phyloP scores from a whole-genome alignment of 352 stramenopile genomes.

The Globisporangium paddicum region DNA sequence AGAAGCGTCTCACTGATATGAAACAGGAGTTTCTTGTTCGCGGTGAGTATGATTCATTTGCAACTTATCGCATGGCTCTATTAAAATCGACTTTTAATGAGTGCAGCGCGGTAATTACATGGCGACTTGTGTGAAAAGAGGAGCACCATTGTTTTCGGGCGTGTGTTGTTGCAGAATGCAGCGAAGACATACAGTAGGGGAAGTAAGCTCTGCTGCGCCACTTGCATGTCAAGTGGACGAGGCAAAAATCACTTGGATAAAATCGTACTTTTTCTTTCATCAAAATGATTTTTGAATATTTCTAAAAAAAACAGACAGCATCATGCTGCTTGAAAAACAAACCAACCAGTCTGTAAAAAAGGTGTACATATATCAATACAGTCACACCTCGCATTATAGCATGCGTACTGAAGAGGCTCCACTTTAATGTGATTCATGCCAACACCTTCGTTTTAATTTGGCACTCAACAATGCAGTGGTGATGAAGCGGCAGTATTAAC shows the following conservation, averaged over 20 bases:
- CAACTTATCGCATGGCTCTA: background rate
- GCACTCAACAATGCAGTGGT: too few species aligned
- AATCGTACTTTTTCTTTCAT: background rate
- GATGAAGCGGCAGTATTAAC: too few species aligned
- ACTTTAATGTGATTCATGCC: too few species aligned
- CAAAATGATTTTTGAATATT: background rate
- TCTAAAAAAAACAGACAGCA: too few species aligned
- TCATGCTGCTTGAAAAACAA: too few species aligned
- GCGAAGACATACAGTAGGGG: conserved; percentile 4
- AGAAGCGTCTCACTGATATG: background rate
- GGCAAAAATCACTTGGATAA: background rate
- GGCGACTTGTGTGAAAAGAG: conserved; percentile 3
- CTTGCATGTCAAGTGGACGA: background rate
- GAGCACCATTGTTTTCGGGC: conserved; percentile 4
- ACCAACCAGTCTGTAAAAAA: too few species aligned
- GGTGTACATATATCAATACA: too few species aligned
- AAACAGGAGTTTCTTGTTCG: conserved; percentile 15
- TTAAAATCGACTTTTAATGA: conserved; percentile 3
- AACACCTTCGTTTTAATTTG: too few species aligned
- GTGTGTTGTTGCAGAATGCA: background rate
- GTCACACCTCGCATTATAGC: too few species aligned
- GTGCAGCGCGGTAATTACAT: background rate
- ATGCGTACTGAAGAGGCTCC: too few species aligned
- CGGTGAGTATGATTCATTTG: conserved; percentile 8
- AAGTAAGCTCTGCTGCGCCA: background rate